These are phyloP conservation scores for Cercospora sojina DNA, from an alignment of 2,329 filamentous ascomycete genomes.

Conservation along the genomic window DNA sequence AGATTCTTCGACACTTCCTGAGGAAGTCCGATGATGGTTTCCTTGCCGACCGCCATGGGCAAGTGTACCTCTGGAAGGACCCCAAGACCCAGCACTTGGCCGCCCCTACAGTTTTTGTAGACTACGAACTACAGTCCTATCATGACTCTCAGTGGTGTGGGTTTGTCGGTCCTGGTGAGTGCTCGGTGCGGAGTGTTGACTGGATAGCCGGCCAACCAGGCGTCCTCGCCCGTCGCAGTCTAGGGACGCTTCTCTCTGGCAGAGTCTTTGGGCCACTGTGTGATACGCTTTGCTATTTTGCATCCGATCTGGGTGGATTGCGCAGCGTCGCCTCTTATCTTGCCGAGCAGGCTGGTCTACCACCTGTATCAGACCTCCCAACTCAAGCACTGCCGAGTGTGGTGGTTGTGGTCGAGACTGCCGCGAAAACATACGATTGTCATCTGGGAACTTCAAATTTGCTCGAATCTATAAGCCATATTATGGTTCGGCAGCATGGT, in stretches of 20 bases:
- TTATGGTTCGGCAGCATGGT: not conserved
- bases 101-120: slow-evolving; percentile 3
- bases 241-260: slow-evolving; percentile 22
- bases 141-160: not conserved
- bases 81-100: not conserved
- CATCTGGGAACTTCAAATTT: slow-evolving; percentile 19
- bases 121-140: slow-evolving; percentile 12
- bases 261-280: slow-evolving; percentile 26
- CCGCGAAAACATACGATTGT: slow-evolving; percentile 25
- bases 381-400: slow-evolving; percentile 24
- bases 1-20: slow-evolving; percentile 3
- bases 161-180: not conserved
- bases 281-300: slow-evolving; percentile 33
- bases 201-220: not conserved
- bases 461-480: slow-evolving; percentile 1
- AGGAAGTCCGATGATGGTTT: not conserved
- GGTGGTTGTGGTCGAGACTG: slow-evolving; percentile 32
- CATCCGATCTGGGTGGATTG: slow-evolving; percentile 31
- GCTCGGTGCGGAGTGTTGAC: not conserved
- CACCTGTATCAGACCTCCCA: slow-evolving; percentile 19
- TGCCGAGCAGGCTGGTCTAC: slow-evolving; percentile 21
- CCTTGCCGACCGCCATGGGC: slow-evolving; percentile 7
- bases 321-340: slow-evolving; percentile 28
- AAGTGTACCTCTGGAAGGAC: slow-evolving; percentile 10
- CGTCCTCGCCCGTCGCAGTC: slow-evolving; percentile 9